Evolutionary conservation across 495 filamentous ascomycete genomes (phyloP).

Genomic region (Aspergillus homomorphus): DNA sequence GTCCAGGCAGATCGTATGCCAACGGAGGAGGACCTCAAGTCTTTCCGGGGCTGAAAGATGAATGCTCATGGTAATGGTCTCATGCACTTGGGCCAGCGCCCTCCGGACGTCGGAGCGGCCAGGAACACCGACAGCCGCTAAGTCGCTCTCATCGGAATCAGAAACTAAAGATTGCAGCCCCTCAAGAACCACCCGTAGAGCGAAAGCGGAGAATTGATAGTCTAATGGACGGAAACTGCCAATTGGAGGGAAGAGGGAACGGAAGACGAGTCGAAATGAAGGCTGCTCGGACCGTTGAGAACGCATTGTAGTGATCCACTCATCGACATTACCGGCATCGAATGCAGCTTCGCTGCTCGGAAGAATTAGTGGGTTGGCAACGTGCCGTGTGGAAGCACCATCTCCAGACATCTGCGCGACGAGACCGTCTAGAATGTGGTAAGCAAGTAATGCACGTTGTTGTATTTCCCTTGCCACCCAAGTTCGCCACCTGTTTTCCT

Average conservation of each 20-base stretch:
- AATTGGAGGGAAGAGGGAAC: slow-evolving; percentile 38
- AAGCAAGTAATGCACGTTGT: slow-evolving; percentile 45
- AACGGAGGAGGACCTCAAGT: slow-evolving; percentile 45
- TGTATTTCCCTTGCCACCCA: slow-evolving; percentile 49
- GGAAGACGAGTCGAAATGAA: slow-evolving; percentile 43
- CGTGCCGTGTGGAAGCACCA: slow-evolving; percentile 40
- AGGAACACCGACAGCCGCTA: slow-evolving; percentile 39
- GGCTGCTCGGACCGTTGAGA: slow-evolving; percentile 30
- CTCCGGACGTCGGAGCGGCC: slow-evolving; percentile 38
- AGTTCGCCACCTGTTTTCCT: slow-evolving; percentile 41
- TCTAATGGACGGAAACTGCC: slow-evolving; percentile 33
- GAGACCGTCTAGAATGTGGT: slow-evolving; percentile 48
- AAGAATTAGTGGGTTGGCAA: slow-evolving; percentile 39
- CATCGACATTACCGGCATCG: slow-evolving; percentile 40
- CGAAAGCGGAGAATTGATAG: slow-evolving; percentile 42
- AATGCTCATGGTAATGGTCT: slow-evolving; percentile 39
- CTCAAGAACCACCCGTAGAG: slow-evolving; percentile 44
- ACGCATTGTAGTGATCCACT: slow-evolving; percentile 41
- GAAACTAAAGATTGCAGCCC: slow-evolving; percentile 46
- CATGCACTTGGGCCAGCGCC: slow-evolving; percentile 43
- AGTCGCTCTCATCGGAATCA: slow-evolving; percentile 39
- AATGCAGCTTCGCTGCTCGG: slow-evolving; percentile 45
- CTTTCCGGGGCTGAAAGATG: slow-evolving; percentile 38
- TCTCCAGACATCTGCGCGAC: slow-evolving; percentile 48
- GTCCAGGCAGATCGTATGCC: slow-evolving; percentile 49